Evolutionary conservation across 371 early-diverging fungal genomes (phyloP).

Genomic region (Apophysomyces ossiformis): DNA sequence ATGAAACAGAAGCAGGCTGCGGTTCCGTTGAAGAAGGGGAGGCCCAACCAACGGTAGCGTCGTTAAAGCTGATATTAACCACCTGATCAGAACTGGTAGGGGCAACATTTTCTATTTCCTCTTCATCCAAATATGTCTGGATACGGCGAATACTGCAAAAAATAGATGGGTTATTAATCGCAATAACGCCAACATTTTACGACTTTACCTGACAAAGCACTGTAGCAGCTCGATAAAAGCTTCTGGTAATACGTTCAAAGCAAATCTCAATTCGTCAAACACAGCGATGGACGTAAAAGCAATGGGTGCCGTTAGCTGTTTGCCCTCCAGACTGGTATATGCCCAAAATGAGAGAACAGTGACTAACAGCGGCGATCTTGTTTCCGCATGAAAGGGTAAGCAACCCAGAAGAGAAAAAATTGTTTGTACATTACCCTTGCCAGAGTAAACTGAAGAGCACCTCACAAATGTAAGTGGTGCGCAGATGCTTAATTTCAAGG

Average conservation of each 20-base stretch:
- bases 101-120: constrained; percentile 56
- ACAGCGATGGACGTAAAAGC: constrained; percentile 63
- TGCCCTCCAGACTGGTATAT: constrained; percentile 55
- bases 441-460: background rate
- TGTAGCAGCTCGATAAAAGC: constrained; percentile 37
- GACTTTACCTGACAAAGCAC: constrained; percentile 26
- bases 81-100: constrained; percentile 31
- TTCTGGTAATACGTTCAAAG: constrained; percentile 57
- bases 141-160: constrained; percentile 57
- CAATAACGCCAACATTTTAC: background rate
- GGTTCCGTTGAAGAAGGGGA: background rate
- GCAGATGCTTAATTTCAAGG: constrained; percentile 48
- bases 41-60: constrained; percentile 44
- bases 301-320: constrained; percentile 53
- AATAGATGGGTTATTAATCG: background rate
- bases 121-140: constrained; percentile 67
- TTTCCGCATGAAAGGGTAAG: background rate
- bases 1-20: background rate
- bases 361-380: constrained; percentile 51
- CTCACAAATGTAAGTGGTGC: constrained; percentile 17
- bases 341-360: constrained; percentile 54
- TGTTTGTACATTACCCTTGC: background rate
- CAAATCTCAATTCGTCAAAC: constrained; percentile 51
- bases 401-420: background rate
- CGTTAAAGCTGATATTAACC: constrained; percentile 44